Evolutionary conservation across 768 basidiomycete species (phyloP), one percentile per base, ranked within the genome.

Genomic region (Lactarius sp.): DNA sequence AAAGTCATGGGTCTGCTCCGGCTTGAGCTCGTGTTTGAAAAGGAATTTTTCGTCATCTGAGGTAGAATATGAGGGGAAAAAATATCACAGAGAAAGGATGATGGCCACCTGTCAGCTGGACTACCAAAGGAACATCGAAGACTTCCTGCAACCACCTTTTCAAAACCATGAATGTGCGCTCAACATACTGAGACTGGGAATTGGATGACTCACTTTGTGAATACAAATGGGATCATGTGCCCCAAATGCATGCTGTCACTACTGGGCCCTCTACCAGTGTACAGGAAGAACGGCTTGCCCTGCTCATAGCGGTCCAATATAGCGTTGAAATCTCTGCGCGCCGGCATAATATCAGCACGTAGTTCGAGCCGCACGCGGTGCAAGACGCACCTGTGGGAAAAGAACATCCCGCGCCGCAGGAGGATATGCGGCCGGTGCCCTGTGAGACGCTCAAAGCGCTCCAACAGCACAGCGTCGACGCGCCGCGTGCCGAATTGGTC

Each of bases 1-100:
- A 73, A 94, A 98, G 27, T 79, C 78, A 71, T 85, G 84, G 22
- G 90, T 90, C 73, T 98, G 88, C 68, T 98, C 92, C 41, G 91
- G 81, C 73, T 92, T 95, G 64, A 97, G 83, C 68, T 90, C 90
- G 60, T 94, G 91, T 75, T 98, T 96, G 83, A 99, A 97, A 52
- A 99, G 76, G 79, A 98, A 99, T 74, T 99, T 99, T 74, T 99
- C 97, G 74, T 99, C 97, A 71, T 99, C 97, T 92, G 9, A 47
- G 27, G 31, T 10, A 42, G n/a, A 9, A n/a, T 20, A 2, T 50
- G 50, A 22, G 18, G 33, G 56, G 37, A 16, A 12, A 27, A 53
- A 53, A 12, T 12, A 31, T 20, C 36, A 49, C 22, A 55, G 60
- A n/a, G n/a, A 54, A 42, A 16, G 37, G 37, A 54, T 79, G 52